A percentile compares a stretch with the other conserved stretches of the same genome.
phyloP scores from a whole-genome alignment of 192 early-diverging fungal species.

The Podochytrium sp. region DNA sequence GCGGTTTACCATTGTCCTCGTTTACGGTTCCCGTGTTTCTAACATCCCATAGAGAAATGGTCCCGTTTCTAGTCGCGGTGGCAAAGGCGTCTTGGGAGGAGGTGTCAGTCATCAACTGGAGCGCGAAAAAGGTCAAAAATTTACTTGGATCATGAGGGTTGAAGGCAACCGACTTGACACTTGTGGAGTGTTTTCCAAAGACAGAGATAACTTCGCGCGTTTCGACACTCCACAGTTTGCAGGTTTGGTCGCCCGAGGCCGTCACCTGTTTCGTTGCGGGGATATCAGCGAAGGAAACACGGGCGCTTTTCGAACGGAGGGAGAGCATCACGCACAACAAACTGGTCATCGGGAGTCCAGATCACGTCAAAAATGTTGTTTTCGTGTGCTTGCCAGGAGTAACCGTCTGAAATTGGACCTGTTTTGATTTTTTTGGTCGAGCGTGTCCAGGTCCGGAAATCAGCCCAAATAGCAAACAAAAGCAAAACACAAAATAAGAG shows the following conservation, averaged over 20 bases:
- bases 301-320: background rate
- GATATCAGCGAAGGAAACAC: background rate
- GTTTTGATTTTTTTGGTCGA: background rate
- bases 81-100: conserved; percentile 60
- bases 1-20: too few relatives aligned
- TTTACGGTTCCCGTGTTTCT: conserved; percentile 58
- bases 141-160: conserved; percentile 61
- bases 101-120: background rate
- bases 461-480: background rate
- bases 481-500: background rate
- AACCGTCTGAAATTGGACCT: background rate
- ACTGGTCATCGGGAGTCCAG: conserved; percentile 73
- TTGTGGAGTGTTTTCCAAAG: conserved; percentile 71
- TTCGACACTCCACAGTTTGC: conserved; percentile 78
- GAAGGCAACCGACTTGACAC: conserved; percentile 72
- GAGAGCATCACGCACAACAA: conserved; percentile 48
- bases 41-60: conserved; percentile 76
- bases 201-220: conserved; percentile 50
- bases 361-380: conserved; percentile 84
- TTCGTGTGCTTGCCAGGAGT: conserved; percentile 67
- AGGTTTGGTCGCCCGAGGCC: conserved; percentile 76
- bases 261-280: conserved; percentile 54
- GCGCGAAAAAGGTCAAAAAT: background rate
- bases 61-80: conserved; percentile 74
- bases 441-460: background rate